Conservation (phyloP, 2,329 filamentous ascomycete genomes). For the Dendryphion nanum region DNA sequence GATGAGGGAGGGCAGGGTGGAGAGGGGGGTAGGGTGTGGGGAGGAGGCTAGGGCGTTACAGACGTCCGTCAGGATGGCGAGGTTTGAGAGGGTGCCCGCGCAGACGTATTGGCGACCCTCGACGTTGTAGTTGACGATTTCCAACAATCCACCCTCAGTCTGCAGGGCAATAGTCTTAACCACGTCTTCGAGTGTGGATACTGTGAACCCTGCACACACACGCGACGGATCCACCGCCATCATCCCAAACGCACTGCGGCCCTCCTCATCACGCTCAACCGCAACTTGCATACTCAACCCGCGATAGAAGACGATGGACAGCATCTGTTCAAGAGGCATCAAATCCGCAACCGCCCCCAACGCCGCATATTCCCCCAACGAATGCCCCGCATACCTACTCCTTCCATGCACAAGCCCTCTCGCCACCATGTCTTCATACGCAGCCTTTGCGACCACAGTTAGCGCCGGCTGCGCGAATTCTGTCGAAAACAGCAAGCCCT, state of each 20-base stretch:
- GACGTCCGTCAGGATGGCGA: constrained; percentile 12
- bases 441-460: constrained; percentile 7
- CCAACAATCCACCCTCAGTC: constrained; percentile 6
- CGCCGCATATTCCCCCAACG: constrained; percentile 17
- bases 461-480: constrained; percentile 24
- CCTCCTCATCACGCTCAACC: constrained; percentile 12
- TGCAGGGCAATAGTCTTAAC: constrained; percentile 19
- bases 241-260: constrained; percentile 15
- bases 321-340: constrained; percentile 13
- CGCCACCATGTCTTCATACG: constrained; percentile 9
- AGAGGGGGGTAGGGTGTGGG: constrained; percentile 1
- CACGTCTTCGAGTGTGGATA: constrained; percentile 17
- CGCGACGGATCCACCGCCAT: constrained; percentile 16
- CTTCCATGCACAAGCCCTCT: constrained; percentile 5
- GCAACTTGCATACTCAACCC: constrained; percentile 20
- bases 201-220: constrained; percentile 17
- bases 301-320: constrained; percentile 18
- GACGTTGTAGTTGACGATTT: constrained; percentile 24
- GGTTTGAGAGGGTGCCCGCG: constrained; percentile 26
- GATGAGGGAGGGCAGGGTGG: constrained; percentile 3
- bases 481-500: constrained; percentile 17
- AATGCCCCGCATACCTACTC: constrained; percentile 12
- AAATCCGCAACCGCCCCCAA: constrained; percentile 11
- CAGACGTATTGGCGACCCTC: constrained; percentile 29
- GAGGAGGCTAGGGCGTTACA: constrained; percentile 9